Evolutionary conservation across 257 asterid genomes (phyloP).

Genomic region (Oldenlandia corymbosa): DNA sequence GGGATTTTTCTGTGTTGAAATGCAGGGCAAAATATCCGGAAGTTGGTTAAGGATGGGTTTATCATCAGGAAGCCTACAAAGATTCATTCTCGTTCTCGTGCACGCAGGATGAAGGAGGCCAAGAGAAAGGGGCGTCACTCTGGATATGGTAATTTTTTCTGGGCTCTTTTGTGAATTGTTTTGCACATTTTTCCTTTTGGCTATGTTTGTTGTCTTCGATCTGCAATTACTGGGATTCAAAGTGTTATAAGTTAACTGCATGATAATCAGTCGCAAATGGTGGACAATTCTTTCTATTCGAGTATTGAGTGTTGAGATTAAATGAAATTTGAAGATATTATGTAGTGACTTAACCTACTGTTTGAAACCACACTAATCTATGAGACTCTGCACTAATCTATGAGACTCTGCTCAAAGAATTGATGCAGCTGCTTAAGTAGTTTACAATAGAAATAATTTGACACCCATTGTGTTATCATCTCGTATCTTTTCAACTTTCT

Average conservation of each 20-base stretch:
- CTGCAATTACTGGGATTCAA: neutral
- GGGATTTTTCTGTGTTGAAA: neutral
- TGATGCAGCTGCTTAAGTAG: too few relatives aligned
- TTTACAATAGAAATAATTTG: too few relatives aligned
- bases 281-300: too few relatives aligned
- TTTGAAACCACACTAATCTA: neutral
- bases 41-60: slow-evolving; percentile 7
- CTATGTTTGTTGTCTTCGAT: neutral
- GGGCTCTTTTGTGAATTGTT: neutral
- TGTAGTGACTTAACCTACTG: neutral
- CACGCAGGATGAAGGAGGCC: slow-evolving; percentile 17
- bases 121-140: slow-evolving; percentile 13
- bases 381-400: too few relatives aligned
- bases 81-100: slow-evolving; percentile 16
- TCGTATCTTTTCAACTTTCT: too few relatives aligned
- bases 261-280: too few relatives aligned
- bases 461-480: too few relatives aligned
- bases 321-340: too few relatives aligned
- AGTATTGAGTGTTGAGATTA: too few relatives aligned
- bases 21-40: slow-evolving; percentile 14
- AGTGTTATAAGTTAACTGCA: too few relatives aligned
- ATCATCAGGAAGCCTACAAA: slow-evolving; percentile 14
- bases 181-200: neutral
- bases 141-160: neutral
- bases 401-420: too few relatives aligned